Conservation (phyloP, 768 basidiomycete species). For the Mycena sanguinolenta region DNA sequence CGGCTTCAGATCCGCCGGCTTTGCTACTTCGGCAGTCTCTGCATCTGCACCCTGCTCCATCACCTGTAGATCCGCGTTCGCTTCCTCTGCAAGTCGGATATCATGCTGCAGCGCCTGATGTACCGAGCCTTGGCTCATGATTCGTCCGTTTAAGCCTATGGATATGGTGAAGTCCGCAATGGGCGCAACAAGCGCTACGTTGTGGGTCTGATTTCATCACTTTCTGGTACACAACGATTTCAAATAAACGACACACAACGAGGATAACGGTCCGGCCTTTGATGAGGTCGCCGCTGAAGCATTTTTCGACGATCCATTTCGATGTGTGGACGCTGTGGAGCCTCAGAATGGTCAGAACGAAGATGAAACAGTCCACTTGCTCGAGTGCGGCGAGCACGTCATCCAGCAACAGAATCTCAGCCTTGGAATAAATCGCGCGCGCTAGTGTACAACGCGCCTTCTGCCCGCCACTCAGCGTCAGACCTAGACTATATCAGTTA, state of each 20-base stretch:
- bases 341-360: constrained; percentile 41
- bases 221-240: not conserved
- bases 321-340: constrained; percentile 58
- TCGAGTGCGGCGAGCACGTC: constrained; percentile 59
- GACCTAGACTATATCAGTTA: constrained; percentile 31
- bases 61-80: constrained; percentile 55
- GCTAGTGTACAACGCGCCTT: constrained; percentile 63
- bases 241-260: constrained; percentile 38
- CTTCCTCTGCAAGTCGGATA: constrained; percentile 58
- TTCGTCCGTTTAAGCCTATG: constrained; percentile 57
- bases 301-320: constrained; percentile 65
- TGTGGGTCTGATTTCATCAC: constrained; percentile 60
- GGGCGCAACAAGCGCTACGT: constrained; percentile 58
- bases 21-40: constrained; percentile 14
- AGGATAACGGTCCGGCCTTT: constrained; percentile 59
- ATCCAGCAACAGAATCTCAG: constrained; percentile 61
- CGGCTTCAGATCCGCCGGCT: not conserved
- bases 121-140: constrained; percentile 58
- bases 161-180: constrained; percentile 63
- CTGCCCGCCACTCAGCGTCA: constrained; percentile 60
- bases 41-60: constrained; percentile 33
- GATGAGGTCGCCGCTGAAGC: constrained; percentile 58
- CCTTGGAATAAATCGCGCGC: constrained; percentile 58
- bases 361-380: constrained; percentile 45
- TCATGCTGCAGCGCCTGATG: constrained; percentile 56